Percentiles rank a stretch among this genome's conserved stretches.
Conservation (phyloP, 331 rosid species). For the Malus hybrid region DNA sequence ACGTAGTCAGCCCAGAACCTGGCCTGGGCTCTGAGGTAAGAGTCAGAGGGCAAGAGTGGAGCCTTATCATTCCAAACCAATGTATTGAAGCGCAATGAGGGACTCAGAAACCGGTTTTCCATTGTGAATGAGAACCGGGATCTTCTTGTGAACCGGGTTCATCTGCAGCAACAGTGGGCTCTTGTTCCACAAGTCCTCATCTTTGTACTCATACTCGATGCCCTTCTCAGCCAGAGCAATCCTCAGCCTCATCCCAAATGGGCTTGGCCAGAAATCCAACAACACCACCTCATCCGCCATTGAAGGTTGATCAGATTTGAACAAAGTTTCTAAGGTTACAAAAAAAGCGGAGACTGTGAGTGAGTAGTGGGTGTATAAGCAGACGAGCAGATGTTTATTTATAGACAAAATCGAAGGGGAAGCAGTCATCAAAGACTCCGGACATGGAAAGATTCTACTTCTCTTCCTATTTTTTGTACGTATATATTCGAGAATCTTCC, state of each 20-base stretch:
- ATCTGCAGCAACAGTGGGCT: slow-evolving; percentile 1
- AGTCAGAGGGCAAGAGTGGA: slow-evolving; percentile 8
- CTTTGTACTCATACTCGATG: neutral
- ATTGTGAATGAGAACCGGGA: slow-evolving; percentile 17
- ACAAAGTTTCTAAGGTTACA: too few species aligned
- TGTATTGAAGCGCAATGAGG: neutral
- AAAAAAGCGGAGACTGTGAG: neutral
- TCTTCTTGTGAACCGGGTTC: slow-evolving; percentile 13
- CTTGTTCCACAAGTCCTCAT: slow-evolving; percentile 13
- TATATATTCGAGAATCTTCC: too few species aligned
- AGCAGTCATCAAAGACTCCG: too few species aligned
- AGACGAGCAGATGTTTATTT: neutral
- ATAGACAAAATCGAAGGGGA: neutral
- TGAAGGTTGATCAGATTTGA: neutral
- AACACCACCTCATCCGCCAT: slow-evolving; percentile 5
- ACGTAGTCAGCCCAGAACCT: slow-evolving; percentile 17
- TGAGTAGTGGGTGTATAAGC: neutral
- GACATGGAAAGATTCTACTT: too few species aligned
- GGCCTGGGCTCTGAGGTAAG: slow-evolving; percentile 8
- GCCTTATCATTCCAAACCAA: neutral
- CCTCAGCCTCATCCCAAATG: neutral
- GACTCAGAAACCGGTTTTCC: slow-evolving; percentile 15
- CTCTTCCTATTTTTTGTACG: too few species aligned
- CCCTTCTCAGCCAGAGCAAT: slow-evolving; percentile 7
- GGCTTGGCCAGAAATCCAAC: slow-evolving; percentile 1